Evolutionary conservation across 305 asterid species (phyloP), one percentile per base, ranked within the genome.

Genomic region (Fraxinus nigra): DNA sequence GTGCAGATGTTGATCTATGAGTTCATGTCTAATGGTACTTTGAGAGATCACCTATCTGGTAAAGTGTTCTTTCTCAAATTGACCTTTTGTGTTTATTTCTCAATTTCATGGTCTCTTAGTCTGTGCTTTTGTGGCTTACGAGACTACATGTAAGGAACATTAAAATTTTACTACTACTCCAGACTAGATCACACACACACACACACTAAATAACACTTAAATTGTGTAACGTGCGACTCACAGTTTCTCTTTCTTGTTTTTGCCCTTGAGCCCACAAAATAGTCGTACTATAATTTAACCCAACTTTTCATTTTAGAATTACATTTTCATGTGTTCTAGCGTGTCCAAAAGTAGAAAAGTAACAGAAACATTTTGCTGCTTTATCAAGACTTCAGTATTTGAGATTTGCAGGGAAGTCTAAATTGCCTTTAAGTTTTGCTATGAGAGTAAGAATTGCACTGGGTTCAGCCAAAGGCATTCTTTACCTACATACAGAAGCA

Each of bases 1-100:
- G 76, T 85, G 90, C 98, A 96, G 98, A 97, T 97, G 98, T 83
- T 97, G 94, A 86, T 97, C 72, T 97, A 97, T 76, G 98, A 97
- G 81, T 93, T 89, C 91, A 92, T 97, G 98, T 87, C 98, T 6
- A 90, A 97, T 43, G 98, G 98, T 35, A 94, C 89, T 85, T 84
- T 94, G 81, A 87, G 99, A 85, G 98, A 97, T 86, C 96, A 93
- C 84, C 86, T 97, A 76, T 94, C 98, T 5, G 95, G 99, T 93
- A 92, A 78, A 14, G 43, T 22, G 13, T 30, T 70, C 40, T 24
- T 76, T 63, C 81, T 79, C 7, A 38, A 67, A 78, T 63, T 11
- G 14, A 18, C 35, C 75, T 77, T 69, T 33, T n/a, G 7, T 13
- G 28, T 40, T 14, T 6, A 26, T 76, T 20, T 24, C 24, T 24